Evolutionary conservation across 2,329 filamentous ascomycete genomes (phyloP), one percentile per base, ranked within the genome.

Genomic region (Coniochaeta ligniaria): DNA sequence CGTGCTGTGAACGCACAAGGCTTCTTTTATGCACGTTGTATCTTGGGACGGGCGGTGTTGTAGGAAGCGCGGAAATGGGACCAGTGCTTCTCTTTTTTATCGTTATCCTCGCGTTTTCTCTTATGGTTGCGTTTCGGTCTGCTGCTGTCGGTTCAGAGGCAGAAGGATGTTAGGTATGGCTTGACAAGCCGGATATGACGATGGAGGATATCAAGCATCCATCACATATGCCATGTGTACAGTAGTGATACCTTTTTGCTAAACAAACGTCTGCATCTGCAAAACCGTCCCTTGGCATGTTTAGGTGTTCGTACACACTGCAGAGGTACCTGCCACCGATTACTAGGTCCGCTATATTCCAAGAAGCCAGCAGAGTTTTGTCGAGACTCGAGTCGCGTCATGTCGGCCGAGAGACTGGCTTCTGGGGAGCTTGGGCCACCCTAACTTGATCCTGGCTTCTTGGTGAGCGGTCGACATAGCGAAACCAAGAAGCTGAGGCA

Each of bases 21-120:
- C 47, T 52, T 60, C 64, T 65, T 68, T 61, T 66, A 64, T 38
- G 47, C 63, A 59, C 64, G 43, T 70, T 70, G 64, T 70, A 67
- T 68, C 62, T 68, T 67, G 67, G 68, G 65, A 67, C 61, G 66
- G 68, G 63, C 62, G 68, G 68, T 69, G 68, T 70, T 69, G 67
- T 65, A 59, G 60, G 66, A 66, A 67, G 61, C 64, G 65, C 60
- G 67, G 66, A 60, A 67, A 65, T 62, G 67, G 68, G 62, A 63
- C 67, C 58, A 58, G 62, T 68, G 64, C 65, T 69, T 68, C 63
- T 66, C 33, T 31, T 31, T 31, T 31, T 65, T 62, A 66, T 66
- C 66, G 66, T 66, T 66, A 65, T 63, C 65, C 38, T 64, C 64
- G 64, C 65, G 63, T 62, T 61, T 45, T 68, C 43, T 31, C 22